Evolutionary conservation across 768 basidiomycete species (phyloP).

Genomic region (Serendipita sp.): DNA sequence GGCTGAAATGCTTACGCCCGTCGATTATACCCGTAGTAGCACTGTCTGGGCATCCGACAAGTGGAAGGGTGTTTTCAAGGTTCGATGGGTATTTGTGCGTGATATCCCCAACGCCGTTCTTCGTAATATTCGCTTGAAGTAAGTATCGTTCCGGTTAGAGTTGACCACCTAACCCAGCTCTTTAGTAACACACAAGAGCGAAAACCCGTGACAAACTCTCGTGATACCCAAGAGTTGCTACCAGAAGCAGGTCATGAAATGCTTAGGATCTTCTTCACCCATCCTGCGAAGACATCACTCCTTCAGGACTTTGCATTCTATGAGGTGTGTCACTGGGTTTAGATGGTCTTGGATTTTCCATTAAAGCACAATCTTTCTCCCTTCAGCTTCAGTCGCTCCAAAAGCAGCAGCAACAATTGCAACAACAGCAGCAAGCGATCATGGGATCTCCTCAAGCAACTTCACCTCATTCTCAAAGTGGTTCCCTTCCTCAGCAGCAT

Average conservation of each 20-base stretch:
- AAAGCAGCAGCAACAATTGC: conserved; percentile 35
- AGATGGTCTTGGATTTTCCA: not conserved
- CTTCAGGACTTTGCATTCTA: conserved; percentile 89
- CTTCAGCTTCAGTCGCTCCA: conserved; percentile 70
- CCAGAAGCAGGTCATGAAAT: conserved; percentile 96
- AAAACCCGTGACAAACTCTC: conserved; percentile 95
- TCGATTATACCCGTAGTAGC: conserved; percentile 86
- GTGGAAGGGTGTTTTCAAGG: conserved; percentile 99
- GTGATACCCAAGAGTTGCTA: conserved; percentile 92
- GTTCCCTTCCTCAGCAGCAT: not conserved
- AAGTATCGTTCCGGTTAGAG: conserved; percentile 14
- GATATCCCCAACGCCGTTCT: conserved; percentile 85
- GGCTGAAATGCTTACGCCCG: conserved; percentile 95
- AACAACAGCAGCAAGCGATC: conserved; percentile 25
- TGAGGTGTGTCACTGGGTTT: conserved; percentile 36
- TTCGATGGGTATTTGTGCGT: conserved; percentile 93
- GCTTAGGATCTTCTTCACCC: conserved; percentile 86
- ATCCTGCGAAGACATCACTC: conserved; percentile 82
- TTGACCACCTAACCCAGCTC: not conserved
- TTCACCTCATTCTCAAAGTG: not conserved
- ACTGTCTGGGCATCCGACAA: conserved; percentile 99
- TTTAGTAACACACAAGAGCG: conserved; percentile 91
- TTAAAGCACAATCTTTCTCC: conserved; percentile 1
- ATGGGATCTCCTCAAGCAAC: conserved; percentile 5
- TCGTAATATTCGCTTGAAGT: conserved; percentile 81